Percentiles rank a stretch among this genome's conserved stretches.
Conservation (phyloP, 768 basidiomycete genomes). For the Pseudohyphozyma bogoriensis region DNA sequence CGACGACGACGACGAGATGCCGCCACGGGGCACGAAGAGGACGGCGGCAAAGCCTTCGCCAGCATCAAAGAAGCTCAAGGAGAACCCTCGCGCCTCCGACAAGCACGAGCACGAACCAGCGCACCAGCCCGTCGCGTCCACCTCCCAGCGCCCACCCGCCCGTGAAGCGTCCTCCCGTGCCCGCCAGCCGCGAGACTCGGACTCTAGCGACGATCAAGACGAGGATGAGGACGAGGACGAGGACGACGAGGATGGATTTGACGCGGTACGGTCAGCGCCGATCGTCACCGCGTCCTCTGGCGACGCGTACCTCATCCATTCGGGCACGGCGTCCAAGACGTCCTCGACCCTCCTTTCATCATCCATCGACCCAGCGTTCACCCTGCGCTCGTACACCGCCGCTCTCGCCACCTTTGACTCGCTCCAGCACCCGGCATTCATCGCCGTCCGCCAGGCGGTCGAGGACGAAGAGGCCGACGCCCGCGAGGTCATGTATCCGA, state of each 20-base stretch:
- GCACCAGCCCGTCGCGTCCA: too few species aligned
- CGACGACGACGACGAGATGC: too few species aligned
- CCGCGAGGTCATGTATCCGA: conserved; percentile 44
- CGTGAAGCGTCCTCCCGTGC: too few species aligned
- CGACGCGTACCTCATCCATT: conserved; percentile 66
- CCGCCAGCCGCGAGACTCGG: too few species aligned
- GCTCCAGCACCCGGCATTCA: neutral
- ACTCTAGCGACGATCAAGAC: too few species aligned
- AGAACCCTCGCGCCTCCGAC: too few species aligned
- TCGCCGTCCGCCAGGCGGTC: neutral
- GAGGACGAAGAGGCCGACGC: neutral
- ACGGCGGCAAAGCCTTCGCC: too few species aligned
- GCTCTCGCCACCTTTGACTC: conserved; percentile 14
- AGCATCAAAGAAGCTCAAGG: too few species aligned
- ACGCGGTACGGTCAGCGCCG: neutral
- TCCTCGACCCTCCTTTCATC: conserved; percentile 68
- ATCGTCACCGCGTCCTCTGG: conserved; percentile 58
- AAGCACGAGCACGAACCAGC: too few species aligned
- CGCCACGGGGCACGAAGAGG: too few species aligned
- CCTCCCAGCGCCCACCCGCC: too few species aligned
- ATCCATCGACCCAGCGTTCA: conserved; percentile 43
- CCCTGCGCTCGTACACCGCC: conserved; percentile 48
- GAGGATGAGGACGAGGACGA: neutral
- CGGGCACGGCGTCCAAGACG: conserved; percentile 50
- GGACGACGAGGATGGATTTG: neutral